Conservation (phyloP, 2,329 filamentous ascomycete species). For the Scedosporium aurantiacum region DNA sequence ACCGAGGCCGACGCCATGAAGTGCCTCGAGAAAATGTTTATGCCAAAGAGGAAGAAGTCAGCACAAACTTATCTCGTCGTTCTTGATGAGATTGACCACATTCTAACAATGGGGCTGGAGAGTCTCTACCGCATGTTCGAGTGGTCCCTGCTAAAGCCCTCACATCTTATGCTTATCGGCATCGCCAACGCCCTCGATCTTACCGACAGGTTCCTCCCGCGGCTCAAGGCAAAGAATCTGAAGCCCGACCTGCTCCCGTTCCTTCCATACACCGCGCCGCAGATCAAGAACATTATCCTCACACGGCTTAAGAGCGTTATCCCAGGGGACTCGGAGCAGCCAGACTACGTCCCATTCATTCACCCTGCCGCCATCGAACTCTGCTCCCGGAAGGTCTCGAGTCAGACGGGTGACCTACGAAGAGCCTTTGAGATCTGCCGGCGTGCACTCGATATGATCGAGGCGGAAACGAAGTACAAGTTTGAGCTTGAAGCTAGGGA, state of each 20-base stretch:
- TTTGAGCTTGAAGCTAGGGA: conserved; percentile 53
- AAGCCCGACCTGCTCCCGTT: conserved; percentile 87
- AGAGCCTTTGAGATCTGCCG: conserved; percentile 94
- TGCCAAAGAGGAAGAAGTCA: conserved; percentile 46
- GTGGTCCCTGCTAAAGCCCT: conserved; percentile 78
- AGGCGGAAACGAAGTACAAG: conserved; percentile 68
- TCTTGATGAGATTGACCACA: conserved; percentile 89
- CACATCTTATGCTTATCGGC: conserved; percentile 72
- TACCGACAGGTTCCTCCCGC: conserved; percentile 87
- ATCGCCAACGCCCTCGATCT: conserved; percentile 95
- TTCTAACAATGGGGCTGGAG: conserved; percentile 78
- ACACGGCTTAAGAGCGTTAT: conserved; percentile 69
- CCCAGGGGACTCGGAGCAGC: conserved; percentile 38
- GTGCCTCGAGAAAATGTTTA: conserved; percentile 59
- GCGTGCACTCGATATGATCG: conserved; percentile 78
- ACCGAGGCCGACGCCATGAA: conserved; percentile 57
- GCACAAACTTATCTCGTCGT: conserved; percentile 65
- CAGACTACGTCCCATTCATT: conserved; percentile 69
- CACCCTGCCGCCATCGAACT: conserved; percentile 90
- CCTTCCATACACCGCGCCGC: conserved; percentile 76
- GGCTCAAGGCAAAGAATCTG: conserved; percentile 83
- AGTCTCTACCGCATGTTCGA: conserved; percentile 92
- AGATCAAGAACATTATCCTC: conserved; percentile 81
- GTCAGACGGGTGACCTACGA: conserved; percentile 85
- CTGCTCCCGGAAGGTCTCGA: conserved; percentile 87